Percentiles rank a stretch among this genome's conserved stretches.
Conservation (phyloP, 768 basidiomycete genomes). For the Myochromella boudieri region DNA sequence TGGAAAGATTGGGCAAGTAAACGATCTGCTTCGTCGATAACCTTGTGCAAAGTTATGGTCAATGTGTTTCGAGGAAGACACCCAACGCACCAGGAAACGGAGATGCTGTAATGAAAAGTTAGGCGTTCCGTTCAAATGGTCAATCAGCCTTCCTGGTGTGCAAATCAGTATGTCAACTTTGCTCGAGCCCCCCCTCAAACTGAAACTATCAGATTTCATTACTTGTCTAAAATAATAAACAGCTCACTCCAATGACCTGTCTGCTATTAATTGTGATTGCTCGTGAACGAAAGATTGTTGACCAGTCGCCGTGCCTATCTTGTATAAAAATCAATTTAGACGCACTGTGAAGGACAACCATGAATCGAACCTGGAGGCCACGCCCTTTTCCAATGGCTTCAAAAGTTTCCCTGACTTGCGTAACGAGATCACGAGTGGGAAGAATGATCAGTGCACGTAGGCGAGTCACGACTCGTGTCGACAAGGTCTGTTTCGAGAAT, state of each 20-base stretch:
- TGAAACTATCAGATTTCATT: slow-evolving; percentile 28
- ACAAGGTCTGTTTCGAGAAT: slow-evolving; percentile 55
- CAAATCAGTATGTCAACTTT: slow-evolving; percentile 93
- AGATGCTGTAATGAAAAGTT: slow-evolving; percentile 94
- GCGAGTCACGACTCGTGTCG: slow-evolving; percentile 73
- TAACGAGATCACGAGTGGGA: slow-evolving; percentile 91
- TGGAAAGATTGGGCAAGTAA: slow-evolving; percentile 94
- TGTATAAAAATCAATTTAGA: slow-evolving; percentile 2
- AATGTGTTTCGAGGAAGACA: background rate
- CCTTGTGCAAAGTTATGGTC: slow-evolving; percentile 40
- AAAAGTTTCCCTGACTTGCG: slow-evolving; percentile 90
- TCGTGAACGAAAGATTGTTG: slow-evolving; percentile 95
- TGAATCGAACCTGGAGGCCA: slow-evolving; percentile 68
- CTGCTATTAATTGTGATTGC: slow-evolving; percentile 75
- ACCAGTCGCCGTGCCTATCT: slow-evolving; percentile 84
- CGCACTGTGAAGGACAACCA: background rate
- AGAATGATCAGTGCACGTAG: slow-evolving; percentile 87
- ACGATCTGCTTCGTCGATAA: slow-evolving; percentile 98
- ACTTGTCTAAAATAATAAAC: background rate
- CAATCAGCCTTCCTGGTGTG: slow-evolving; percentile 93
- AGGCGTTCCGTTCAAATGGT: slow-evolving; percentile 84
- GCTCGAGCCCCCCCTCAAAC: slow-evolving; percentile 82
- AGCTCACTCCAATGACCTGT: slow-evolving; percentile 51
- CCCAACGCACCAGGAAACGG: slow-evolving; percentile 76
- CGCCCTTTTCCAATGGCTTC: slow-evolving; percentile 84